Base-by-base conservation (phyloP, 352 stramenopile genomes). In the Phytophthora ohioensis region DNA sequence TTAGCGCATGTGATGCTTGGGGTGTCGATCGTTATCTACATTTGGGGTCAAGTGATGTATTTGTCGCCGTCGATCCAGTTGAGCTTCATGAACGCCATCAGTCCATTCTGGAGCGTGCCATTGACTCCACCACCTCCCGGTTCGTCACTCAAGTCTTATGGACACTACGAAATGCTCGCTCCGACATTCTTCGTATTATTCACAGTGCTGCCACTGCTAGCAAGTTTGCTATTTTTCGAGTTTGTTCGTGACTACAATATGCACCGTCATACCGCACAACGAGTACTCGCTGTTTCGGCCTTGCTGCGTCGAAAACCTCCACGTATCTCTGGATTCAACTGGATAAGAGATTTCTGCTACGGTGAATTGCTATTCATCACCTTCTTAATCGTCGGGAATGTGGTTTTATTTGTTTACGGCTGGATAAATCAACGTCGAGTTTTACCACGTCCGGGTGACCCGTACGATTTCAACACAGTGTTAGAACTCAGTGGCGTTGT, bases 351-450 rank as follows among this genome's bases (percentile, higher is more conserved):
- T 0, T 87, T 84, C 56, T 88, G 82, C 69, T 80, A 82, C 32
- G 86, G 86, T n/a, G 86, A 94, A 57, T 60, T 89, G n/a, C 66
- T 89, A 8, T 91, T 91, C 62, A 57, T 91, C 21, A 15, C 47
- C 15, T 57, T 77, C 12, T 46, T 88, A 21, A 4, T 87, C 9
- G 61, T 75, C 30, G 83, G 86, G 60, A 94, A 94, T 49, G 32
- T 86, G 11, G 45, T 77, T 31, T 61, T 91, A 39, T 85, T 91
- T n/a, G 75, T 78, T 31, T 79, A 79, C 43, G 74, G 72, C 10
- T 93, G 80, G 73, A 52, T 70, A n/a, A 80, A 84, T 56, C 64
- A 78, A 39, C 73, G 70, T 42, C 67, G 73, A 27, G 63, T 74
- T 49, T 32, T 82, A 8, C 72, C 65, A 39, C 67, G 48, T 10